A percentile compares a stretch with the other conserved stretches of the same genome.
Evolutionary conservation across 179 eudicot genomes (phyloP).

Genomic region (Carnegiea gigantea): DNA sequence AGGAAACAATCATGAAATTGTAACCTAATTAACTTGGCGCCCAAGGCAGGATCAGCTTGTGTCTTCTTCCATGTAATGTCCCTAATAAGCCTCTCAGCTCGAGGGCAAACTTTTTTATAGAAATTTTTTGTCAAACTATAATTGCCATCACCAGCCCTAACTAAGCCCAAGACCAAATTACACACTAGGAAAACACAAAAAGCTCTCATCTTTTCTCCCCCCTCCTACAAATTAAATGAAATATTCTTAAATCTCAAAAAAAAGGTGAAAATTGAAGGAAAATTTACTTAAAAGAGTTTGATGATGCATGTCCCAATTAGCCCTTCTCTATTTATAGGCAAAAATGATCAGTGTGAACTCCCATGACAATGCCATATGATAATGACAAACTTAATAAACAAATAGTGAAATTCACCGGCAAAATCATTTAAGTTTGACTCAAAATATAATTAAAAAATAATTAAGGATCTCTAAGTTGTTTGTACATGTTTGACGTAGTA

Average conservation of each 20-base stretch:
- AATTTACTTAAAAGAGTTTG: background rate
- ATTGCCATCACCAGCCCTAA: background rate
- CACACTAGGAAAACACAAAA: background rate
- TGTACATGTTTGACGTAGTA: background rate
- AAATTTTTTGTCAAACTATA: background rate
- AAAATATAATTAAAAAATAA: background rate
- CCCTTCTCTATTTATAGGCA: background rate
- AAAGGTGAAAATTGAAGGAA: background rate
- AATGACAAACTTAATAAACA: background rate
- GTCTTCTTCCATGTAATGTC: conserved; percentile 19
- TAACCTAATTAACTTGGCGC: conserved; percentile 30
- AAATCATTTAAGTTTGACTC: background rate
- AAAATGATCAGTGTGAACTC: background rate
- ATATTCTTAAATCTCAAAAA: background rate
- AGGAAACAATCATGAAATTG: conserved; percentile 47
- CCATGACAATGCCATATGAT: background rate
- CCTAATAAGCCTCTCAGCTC: conserved; percentile 11
- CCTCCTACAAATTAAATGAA: background rate
- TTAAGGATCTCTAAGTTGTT: background rate
- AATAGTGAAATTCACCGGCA: background rate
- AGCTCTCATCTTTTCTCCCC: background rate
- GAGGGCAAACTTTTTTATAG: conserved; percentile 14
- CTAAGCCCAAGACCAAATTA: background rate
- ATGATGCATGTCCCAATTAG: background rate
- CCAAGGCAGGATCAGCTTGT: conserved; percentile 18